Evolutionary conservation across 169 alveolate genomes (phyloP).

Genomic region (Plasmodium cynomolgi): DNA sequence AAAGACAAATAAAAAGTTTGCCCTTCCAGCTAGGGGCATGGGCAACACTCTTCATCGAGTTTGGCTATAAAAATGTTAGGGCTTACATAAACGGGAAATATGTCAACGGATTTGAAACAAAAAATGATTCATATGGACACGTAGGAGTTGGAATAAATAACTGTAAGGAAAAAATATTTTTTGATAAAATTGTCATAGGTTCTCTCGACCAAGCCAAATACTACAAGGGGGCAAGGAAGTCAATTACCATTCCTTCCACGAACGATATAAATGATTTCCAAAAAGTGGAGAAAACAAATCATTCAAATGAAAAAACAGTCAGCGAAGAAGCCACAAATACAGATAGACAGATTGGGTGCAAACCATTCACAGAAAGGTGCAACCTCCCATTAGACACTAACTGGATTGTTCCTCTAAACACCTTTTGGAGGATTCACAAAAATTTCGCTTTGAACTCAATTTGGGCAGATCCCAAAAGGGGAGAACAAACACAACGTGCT

Average conservation of each 20-base stretch:
- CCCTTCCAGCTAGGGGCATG: slow-evolving; percentile 35
- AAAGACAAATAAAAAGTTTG: slow-evolving; percentile 1
- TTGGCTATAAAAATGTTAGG: slow-evolving; percentile 60
- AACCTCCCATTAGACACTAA: slow-evolving; percentile 26
- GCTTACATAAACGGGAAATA: slow-evolving; percentile 43
- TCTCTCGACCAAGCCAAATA: slow-evolving; percentile 67
- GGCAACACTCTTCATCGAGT: slow-evolving; percentile 48
- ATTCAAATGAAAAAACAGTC: not conserved
- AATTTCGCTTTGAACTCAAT: slow-evolving; percentile 1
- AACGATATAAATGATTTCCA: not conserved
- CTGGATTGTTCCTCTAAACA: slow-evolving; percentile 26
- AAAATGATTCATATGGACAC: slow-evolving; percentile 40
- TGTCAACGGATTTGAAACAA: slow-evolving; percentile 45
- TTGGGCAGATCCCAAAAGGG: not conserved
- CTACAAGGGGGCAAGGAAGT: slow-evolving; percentile 2
- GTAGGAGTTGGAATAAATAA: slow-evolving; percentile 71
- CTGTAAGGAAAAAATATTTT: slow-evolving; percentile 58
- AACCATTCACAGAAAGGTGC: slow-evolving; percentile 22
- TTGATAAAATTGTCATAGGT: slow-evolving; percentile 71
- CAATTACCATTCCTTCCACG: not conserved
- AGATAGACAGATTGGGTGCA: not conserved
- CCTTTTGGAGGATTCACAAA: slow-evolving; percentile 12
- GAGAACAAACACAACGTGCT: not conserved
- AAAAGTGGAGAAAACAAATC: not conserved
- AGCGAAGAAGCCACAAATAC: not conserved